Evolutionary conservation across 2,329 filamentous ascomycete genomes (phyloP), one percentile per base, ranked within the genome.

Genomic region (Sphaceloma murrayae): DNA sequence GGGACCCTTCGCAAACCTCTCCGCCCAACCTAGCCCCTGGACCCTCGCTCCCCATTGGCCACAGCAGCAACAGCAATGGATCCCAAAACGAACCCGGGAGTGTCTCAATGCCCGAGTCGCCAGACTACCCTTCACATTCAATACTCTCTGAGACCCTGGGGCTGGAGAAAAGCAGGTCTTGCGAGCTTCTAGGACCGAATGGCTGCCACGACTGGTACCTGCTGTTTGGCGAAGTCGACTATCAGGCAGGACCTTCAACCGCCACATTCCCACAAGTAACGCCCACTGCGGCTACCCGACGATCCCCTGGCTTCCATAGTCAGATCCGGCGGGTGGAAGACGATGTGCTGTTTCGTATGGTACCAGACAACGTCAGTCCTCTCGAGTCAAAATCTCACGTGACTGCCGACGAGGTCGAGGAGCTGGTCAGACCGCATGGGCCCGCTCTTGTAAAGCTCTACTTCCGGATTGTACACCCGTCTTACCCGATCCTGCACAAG

Each of bases 381-480:
- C 31, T 51, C 50, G 24, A 51, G 53, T 22, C 52, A 50, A 32
- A 54, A 56, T 22, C 47, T 34, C 5, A 48, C 43, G n/a, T 80
- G 85, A 55, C 64, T 73, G 46, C 26, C 10, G 80, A 85, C 51
- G 75, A 77, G 49, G 77, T 91, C 53, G 82, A 89, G 62, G 70
- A 69, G 27, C 66, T 83, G 18, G 80, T 88, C 13, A 70, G 74
- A 9, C 82, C 83, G 3, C 73, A 87, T 58, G 83, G 84, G 10
- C 74, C 75, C 31, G 73, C 73, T 42, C 67, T 91, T 40, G 74
- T 89, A 44, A 76, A 82, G 52, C 66, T 88, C 8, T 89, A 85
- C 65, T 89, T 88, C 52, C 66, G 73, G 18, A 72, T 76, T 29
- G 67, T 78, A 6, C 75, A 78, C 51, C 74, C 74, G 0, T 69